Evolutionary conservation across 192 early-diverging fungal species (phyloP), one percentile per base, ranked within the genome.

Genomic region (Chytriomyces confervae): DNA sequence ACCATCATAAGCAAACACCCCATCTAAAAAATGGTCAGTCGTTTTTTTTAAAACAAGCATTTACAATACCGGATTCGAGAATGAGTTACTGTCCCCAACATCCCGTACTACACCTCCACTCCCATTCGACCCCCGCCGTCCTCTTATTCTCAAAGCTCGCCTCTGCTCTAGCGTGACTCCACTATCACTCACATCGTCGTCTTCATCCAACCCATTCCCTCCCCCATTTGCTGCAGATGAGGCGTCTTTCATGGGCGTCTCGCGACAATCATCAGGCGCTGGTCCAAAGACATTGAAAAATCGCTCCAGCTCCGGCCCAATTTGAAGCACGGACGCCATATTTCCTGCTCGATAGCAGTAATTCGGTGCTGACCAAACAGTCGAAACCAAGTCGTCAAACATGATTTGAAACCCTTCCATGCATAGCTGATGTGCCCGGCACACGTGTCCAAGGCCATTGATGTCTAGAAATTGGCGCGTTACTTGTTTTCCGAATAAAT

Each of bases 341-440:
- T 96, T 96, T 11, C 95, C 94, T 61, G 93, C 94, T 57, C 95
- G 86, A 68, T 95, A 93, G 80, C 95, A 96, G 77, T 96, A 95
- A 62, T 89, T 88, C 5, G 92, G 92, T 16, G 94, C 93, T 27
- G 92, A 94, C 94, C 94, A 96, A 3, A 96, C 95, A 3, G 94
- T 96, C 10, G 90, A 92, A 11, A 96, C 88, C 70, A 90, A 89
- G 68, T 95, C 92, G 76, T 95, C 93, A 83, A 93, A 95, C 20
- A 94, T 81, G 24, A 94, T 93, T 86, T 94, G 91, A 77, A 92
- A 94, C 4, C 95, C 95, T 64, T 94, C 93, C 90, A 92, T 93
- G 72, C 95, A 96, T 51, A 96, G 79, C 66, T 96, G 94, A 83
- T 96, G 95, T 5, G 95, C 94, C 10, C 95, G 83, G 68, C 93